Evolutionary conservation across 169 alveolate species (phyloP), one percentile per base, ranked within the genome.

Genomic region (Amoebophrya sp.): DNA sequence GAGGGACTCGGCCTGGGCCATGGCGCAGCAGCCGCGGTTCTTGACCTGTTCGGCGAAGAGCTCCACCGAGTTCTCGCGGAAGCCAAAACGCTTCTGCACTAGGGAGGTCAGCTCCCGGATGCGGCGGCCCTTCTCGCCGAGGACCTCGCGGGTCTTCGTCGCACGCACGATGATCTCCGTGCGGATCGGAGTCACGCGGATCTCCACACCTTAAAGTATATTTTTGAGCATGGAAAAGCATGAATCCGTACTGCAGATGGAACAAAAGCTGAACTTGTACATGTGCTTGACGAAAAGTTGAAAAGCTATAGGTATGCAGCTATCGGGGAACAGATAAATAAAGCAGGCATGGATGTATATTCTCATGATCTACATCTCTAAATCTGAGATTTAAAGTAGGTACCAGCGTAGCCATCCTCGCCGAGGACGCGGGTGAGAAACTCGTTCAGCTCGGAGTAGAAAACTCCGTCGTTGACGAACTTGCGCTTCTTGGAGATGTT

Each of bases 1-100:
- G 43, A 99, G 95, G 93, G 99, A 96, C 95, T 99, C 99, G 42
- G 99, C 99, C 95, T 99, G 99, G 69, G 99, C 99, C 98, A 98
- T 97, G 90, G 99, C 99, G 93, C 99, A 98, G 67, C 98, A 31
- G 29, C 99, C 99, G 90, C 98, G 96, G 94, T 97, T 95, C 93
- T 97, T 98, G 89, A 98, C 98, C 88, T 98, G 96, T 92, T 98
- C 98, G 40, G 99, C 99, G 95, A 95, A 95, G 91, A 99, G 95
- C 93, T 98, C 99, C 69, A 99, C 99, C 89, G 98, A 96, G 94
- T 98, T 88, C 97, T 90, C 97, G 39, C 98, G 95, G 93, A 97
- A 98, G 92, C 98, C 98, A 97, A 98, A 99, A 90, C 99, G 96
- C 96, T 98, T 98, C 95, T 98, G 99, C 92, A 99, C 98, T 91